phyloP scores from a whole-genome alignment of 2,329 filamentous ascomycete species.

The Grosmannia penicillata region DNA sequence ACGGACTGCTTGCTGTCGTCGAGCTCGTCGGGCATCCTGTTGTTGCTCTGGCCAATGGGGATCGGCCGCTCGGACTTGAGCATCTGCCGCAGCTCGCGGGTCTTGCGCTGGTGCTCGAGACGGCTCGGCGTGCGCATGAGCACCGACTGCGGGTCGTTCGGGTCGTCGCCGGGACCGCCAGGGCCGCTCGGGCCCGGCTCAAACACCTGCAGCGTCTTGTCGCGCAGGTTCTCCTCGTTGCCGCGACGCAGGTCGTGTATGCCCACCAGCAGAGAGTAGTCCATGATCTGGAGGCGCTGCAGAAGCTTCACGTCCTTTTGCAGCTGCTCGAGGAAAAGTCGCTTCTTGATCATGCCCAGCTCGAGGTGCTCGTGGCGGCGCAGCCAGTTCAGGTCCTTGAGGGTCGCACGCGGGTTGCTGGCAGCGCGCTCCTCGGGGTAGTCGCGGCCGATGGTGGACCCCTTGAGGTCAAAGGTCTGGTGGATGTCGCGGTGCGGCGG shows the following conservation, averaged over 20 bases:
- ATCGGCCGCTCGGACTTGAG: constrained; percentile 86
- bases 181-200: constrained; percentile 79
- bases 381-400: constrained; percentile 97
- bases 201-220: constrained; percentile 85
- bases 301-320: constrained; percentile 74
- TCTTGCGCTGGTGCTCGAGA: constrained; percentile 80
- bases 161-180: too few relatives aligned
- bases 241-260: constrained; percentile 83
- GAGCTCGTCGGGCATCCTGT: constrained; percentile 82
- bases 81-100: constrained; percentile 77
- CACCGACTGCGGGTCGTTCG: constrained; percentile 41
- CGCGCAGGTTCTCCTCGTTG: constrained; percentile 85
- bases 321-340: constrained; percentile 78
- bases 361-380: constrained; percentile 73
- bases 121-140: constrained; percentile 87
- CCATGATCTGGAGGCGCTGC: constrained; percentile 90
- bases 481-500: constrained; percentile 96
- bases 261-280: constrained; percentile 89
- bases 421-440: constrained; percentile 78
- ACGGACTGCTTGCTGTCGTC: constrained; percentile 62
- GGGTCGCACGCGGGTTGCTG: constrained; percentile 77
- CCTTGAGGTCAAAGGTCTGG: constrained; percentile 91
- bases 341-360: constrained; percentile 77
- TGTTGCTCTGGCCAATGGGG: constrained; percentile 72
- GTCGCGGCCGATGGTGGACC: constrained; percentile 85